A percentile compares a stretch with the other conserved stretches of the same genome.
Evolutionary conservation across 73 alveolate species (phyloP).

Genomic region (Paramecium tetraurelia): DNA sequence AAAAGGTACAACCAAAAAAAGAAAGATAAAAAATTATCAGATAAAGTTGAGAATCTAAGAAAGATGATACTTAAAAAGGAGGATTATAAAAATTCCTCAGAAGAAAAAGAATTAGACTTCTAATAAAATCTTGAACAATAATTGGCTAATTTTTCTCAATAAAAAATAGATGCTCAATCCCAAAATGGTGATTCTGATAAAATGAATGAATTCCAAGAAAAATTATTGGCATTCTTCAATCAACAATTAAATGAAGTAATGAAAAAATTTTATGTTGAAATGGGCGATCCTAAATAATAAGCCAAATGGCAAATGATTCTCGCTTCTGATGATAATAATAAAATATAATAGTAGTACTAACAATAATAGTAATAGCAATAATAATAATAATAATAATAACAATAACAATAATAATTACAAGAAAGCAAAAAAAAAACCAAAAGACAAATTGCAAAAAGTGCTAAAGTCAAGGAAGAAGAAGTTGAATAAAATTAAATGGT

Average conservation of each 20-base stretch:
- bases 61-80: constrained; percentile 37
- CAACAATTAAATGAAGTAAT: constrained; percentile 22
- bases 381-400: neutral
- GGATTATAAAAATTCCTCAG: neutral
- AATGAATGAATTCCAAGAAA: constrained; percentile 41
- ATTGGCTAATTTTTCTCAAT: neutral
- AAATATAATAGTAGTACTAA: neutral
- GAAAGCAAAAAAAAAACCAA: neutral
- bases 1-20: constrained; percentile 42
- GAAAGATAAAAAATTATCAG: constrained; percentile 37
- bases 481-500: constrained; percentile 1
- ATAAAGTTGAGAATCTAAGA: constrained; percentile 41
- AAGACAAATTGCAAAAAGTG: constrained; percentile 26
- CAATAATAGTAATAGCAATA: neutral
- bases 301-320: constrained; percentile 24
- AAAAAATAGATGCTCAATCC: constrained; percentile 6
- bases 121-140: constrained; percentile 4
- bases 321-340: neutral
- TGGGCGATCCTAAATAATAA: neutral
- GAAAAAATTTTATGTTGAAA: constrained; percentile 19
- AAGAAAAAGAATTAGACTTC: constrained; percentile 3
- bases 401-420: neutral
- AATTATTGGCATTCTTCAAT: constrained; percentile 28
- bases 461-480: constrained; percentile 13
- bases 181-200: constrained; percentile 32